Percentiles rank a stretch among this genome's conserved stretches.
These are phyloP conservation scores for Cystoisospora suis DNA, from an alignment of 169 alveolate genomes.

Conservation along the genomic window DNA sequence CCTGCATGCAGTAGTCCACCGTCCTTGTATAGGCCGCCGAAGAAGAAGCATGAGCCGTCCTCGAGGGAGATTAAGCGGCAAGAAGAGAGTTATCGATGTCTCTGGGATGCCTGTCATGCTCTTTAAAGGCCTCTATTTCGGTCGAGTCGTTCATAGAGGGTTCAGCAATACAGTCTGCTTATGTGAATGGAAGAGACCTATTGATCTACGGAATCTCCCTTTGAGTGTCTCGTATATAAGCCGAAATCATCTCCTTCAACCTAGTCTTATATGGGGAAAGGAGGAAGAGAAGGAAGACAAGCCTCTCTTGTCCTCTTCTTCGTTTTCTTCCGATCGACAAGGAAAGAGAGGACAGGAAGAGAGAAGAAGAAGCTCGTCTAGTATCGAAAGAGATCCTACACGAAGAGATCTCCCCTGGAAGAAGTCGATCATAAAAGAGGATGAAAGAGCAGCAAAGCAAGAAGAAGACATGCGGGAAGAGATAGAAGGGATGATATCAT, in stretches of 20 bases:
- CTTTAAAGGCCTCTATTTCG: neutral
- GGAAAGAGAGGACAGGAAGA: no score
- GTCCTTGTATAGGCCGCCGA: neutral
- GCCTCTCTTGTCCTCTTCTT: no score
- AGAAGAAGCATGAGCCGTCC: neutral
- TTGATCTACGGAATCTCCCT: neutral
- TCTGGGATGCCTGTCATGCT: neutral
- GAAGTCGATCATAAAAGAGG: no score
- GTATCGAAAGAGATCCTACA: no score
- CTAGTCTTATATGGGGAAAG: neutral
- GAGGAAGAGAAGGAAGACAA: neutral
- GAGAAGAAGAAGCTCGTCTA: no score
- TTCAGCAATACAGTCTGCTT: constrained; percentile 28
- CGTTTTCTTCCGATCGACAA: no score
- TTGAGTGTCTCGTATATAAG: neutral
- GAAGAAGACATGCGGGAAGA: no score
- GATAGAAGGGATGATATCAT: no score
- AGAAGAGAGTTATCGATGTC: neutral
- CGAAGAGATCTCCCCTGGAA: no score
- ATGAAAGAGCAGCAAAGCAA: no score
- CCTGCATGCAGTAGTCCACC: neutral
- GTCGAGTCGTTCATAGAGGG: neutral
- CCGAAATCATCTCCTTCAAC: constrained; percentile 6
- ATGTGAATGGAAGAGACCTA: neutral
- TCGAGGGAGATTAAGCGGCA: neutral